A percentile compares a stretch with the other conserved stretches of the same genome.
These are phyloP conservation scores for Brachypodium distachyon DNA, from an alignment of 202 grass and related monocot genomes.

Conservation along the genomic window DNA sequence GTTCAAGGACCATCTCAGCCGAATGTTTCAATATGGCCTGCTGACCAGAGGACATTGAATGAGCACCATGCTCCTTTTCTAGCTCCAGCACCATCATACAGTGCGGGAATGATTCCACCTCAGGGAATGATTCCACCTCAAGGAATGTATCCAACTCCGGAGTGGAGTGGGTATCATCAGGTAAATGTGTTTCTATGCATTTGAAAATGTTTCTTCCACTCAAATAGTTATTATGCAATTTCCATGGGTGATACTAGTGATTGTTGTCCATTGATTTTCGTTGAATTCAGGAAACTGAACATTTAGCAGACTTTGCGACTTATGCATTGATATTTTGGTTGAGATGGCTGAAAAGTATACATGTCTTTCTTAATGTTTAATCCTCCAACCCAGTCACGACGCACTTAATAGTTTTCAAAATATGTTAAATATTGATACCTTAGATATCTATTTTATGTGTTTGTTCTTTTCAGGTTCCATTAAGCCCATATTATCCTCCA, in stretches of 20 bases:
- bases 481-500: conserved; percentile 53
- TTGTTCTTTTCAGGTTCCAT: conserved; percentile 47
- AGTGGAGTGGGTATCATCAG: conserved; percentile 76
- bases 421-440: background rate
- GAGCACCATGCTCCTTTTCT: conserved; percentile 50
- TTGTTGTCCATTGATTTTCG: background rate
- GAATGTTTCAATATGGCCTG: conserved; percentile 33
- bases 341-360: background rate
- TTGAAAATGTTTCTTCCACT: background rate
- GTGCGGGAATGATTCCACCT: conserved; percentile 51
- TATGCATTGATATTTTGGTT: background rate
- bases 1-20: conserved; percentile 28
- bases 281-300: background rate
- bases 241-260: background rate
- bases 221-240: background rate
- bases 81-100: conserved; percentile 50
- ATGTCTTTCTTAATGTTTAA: background rate
- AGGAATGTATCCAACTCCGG: conserved; percentile 50
- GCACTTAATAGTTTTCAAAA: background rate
- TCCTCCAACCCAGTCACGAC: too few species aligned
- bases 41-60: conserved; percentile 45
- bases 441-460: conserved; percentile 7
- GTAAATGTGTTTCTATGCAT: conserved; percentile 23
- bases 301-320: background rate
- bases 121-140: conserved; percentile 56